These are phyloP conservation scores for Candida silvatica DNA, from an alignment of 805 yeast genomes.

Conservation along the genomic window DNA sequence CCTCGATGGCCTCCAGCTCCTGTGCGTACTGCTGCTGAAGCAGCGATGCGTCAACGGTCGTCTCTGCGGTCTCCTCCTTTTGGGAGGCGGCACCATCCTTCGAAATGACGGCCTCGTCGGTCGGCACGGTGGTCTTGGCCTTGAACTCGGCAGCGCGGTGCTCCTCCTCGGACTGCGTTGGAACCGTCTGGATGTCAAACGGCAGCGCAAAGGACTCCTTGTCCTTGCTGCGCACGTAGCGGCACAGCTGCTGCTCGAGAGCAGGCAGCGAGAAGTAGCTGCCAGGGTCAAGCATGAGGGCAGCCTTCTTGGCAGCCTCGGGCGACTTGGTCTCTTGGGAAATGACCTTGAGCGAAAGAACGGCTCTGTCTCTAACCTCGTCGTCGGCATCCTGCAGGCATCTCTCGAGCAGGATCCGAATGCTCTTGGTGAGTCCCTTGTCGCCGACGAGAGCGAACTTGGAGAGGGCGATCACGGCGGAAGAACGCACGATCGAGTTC, in stretches of 20 bases:
- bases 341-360: conserved; percentile 68
- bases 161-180: conserved; percentile 60
- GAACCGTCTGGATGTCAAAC: conserved; percentile 66
- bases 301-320: conserved; percentile 27
- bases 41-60: conserved; percentile 24
- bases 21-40: conserved; percentile 60
- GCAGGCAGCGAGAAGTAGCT: conserved; percentile 64
- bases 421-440: conserved; percentile 54
- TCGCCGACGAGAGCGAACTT: conserved; percentile 82
- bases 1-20: conserved; percentile 63
- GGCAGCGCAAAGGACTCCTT: conserved; percentile 40
- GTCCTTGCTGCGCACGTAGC: conserved; percentile 50
- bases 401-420: conserved; percentile 68
- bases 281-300: conserved; percentile 55
- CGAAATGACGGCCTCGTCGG: conserved; percentile 16
- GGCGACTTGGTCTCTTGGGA: conserved; percentile 2
- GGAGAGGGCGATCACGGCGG: conserved; percentile 88
- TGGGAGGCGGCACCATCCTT: conserved; percentile 10
- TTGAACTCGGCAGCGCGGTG: conserved; percentile 54
- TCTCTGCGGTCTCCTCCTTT: conserved; percentile 16
- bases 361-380: conserved; percentile 97
- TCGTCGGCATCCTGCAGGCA: conserved; percentile 87
- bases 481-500: conserved; percentile 89
- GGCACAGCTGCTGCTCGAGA: conserved; percentile 69
- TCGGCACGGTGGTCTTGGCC: conserved; percentile 33